Evolutionary conservation across 768 basidiomycete genomes (phyloP).

Genomic region (Sutorius australiensis): DNA sequence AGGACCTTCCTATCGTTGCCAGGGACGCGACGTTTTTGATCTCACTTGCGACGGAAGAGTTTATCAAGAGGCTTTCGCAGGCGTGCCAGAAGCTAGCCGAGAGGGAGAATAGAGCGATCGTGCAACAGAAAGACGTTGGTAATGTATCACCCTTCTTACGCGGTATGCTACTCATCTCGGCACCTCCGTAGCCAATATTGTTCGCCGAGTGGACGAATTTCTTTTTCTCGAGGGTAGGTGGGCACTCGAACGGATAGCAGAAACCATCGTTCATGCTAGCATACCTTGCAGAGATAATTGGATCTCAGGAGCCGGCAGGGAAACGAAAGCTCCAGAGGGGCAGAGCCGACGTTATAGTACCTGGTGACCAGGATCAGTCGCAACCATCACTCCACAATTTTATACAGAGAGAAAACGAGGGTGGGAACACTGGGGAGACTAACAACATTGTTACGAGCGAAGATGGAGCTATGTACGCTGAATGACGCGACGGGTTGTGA

Average conservation of each 20-base stretch:
- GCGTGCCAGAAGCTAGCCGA: slow-evolving; percentile 69
- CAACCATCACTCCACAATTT: slow-evolving; percentile 50
- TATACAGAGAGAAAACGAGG: slow-evolving; percentile 31
- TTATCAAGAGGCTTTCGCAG: slow-evolving; percentile 70
- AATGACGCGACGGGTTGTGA: slow-evolving; percentile 12
- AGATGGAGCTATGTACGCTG: slow-evolving; percentile 56
- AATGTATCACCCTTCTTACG: slow-evolving; percentile 19
- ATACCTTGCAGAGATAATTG: slow-evolving; percentile 49
- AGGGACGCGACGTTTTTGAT: slow-evolving; percentile 79
- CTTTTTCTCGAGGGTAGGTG: slow-evolving; percentile 69
- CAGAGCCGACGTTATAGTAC: slow-evolving; percentile 10
- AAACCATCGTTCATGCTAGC: background rate
- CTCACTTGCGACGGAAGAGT: slow-evolving; percentile 83
- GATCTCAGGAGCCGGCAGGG: slow-evolving; percentile 45
- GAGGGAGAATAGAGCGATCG: slow-evolving; percentile 66
- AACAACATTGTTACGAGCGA: slow-evolving; percentile 50
- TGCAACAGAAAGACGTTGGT: slow-evolving; percentile 83
- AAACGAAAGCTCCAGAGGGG: slow-evolving; percentile 42
- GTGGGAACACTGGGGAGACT: slow-evolving; percentile 18
- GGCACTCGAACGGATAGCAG: background rate
- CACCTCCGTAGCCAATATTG: slow-evolving; percentile 49
- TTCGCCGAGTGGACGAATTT: slow-evolving; percentile 69
- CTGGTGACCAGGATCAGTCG: slow-evolving; percentile 18
- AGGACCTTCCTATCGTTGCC: slow-evolving; percentile 76
- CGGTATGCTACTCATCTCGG: background rate